Conservation (phyloP, 768 basidiomycete species). For the Mycena galericulata region DNA sequence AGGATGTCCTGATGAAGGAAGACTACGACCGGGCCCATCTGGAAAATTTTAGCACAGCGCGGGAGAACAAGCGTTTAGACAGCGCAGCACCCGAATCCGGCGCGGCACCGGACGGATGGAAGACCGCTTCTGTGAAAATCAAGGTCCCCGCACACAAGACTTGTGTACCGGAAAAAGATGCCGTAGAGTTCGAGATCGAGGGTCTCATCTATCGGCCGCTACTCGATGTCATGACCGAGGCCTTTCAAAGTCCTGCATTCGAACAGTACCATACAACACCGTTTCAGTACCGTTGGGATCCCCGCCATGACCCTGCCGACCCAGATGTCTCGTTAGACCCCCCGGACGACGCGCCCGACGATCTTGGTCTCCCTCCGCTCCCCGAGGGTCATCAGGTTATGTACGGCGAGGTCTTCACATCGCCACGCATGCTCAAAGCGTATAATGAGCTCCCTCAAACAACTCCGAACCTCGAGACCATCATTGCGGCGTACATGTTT, state of each 20-base stretch:
- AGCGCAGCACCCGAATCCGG: too few relatives aligned
- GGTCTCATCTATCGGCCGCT: slow-evolving; percentile 36
- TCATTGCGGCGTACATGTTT: slow-evolving; percentile 41
- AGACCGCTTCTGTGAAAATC: slow-evolving; percentile 42
- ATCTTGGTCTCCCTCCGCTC: slow-evolving; percentile 3
- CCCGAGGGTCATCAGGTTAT: slow-evolving; percentile 29
- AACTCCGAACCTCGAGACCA: slow-evolving; percentile 28
- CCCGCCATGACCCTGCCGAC: slow-evolving; percentile 3
- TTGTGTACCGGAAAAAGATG: slow-evolving; percentile 33
- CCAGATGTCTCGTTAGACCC: background rate
- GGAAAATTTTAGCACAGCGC: too few relatives aligned
- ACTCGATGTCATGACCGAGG: slow-evolving; percentile 29
- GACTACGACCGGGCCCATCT: too few relatives aligned
- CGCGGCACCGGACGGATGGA: too few relatives aligned
- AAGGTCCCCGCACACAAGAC: slow-evolving; percentile 35
- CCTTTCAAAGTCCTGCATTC: slow-evolving; percentile 18
- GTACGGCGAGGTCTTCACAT: slow-evolving; percentile 40
- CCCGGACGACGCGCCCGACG: background rate
- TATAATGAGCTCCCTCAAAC: slow-evolving; percentile 18
- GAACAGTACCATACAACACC: slow-evolving; percentile 28
- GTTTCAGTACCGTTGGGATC: slow-evolving; percentile 27
- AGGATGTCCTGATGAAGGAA: too few relatives aligned
- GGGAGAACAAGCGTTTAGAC: too few relatives aligned
- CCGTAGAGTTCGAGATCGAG: slow-evolving; percentile 35
- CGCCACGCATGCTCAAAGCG: slow-evolving; percentile 30